Evolutionary conservation across 768 basidiomycete genomes (phyloP).

Genomic region (Leccinellum rugosiceps): DNA sequence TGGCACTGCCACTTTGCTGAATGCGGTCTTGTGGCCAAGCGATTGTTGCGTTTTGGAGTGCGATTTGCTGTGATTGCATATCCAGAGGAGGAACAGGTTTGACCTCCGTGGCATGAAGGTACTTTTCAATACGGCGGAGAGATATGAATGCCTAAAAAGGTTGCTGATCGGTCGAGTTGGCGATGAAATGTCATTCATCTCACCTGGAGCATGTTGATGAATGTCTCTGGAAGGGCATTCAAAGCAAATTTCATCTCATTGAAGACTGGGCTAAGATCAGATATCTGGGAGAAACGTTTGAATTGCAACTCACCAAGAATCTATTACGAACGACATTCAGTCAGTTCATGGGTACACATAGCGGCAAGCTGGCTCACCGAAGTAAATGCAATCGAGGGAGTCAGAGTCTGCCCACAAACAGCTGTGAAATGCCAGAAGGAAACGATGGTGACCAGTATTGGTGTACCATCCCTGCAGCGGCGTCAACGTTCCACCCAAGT

Average conservation of each 20-base stretch:
- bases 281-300: not conserved
- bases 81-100: conserved; percentile 54
- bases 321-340: conserved; percentile 15
- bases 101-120: conserved; percentile 75
- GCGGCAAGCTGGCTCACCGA: conserved; percentile 38
- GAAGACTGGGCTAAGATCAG: conserved; percentile 55
- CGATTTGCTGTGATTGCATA: conserved; percentile 56
- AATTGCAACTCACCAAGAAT: conserved; percentile 38
- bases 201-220: conserved; percentile 86
- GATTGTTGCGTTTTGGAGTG: conserved; percentile 80
- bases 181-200: not conserved
- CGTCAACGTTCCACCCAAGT: not conserved
- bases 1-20: conserved; percentile 38
- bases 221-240: conserved; percentile 84
- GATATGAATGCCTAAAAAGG: conserved; percentile 67
- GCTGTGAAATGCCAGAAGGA: conserved; percentile 75
- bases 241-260: conserved; percentile 85
- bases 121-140: conserved; percentile 87
- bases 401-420: conserved; percentile 61
- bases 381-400: conserved; percentile 85
- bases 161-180: not conserved
- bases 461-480: conserved; percentile 39
- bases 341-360: not conserved
- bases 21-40: conserved; percentile 85
- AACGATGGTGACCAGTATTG: conserved; percentile 57